phyloP scores from a whole-genome alignment of 352 stramenopile genomes.

The Paralagenidium karlingii region DNA sequence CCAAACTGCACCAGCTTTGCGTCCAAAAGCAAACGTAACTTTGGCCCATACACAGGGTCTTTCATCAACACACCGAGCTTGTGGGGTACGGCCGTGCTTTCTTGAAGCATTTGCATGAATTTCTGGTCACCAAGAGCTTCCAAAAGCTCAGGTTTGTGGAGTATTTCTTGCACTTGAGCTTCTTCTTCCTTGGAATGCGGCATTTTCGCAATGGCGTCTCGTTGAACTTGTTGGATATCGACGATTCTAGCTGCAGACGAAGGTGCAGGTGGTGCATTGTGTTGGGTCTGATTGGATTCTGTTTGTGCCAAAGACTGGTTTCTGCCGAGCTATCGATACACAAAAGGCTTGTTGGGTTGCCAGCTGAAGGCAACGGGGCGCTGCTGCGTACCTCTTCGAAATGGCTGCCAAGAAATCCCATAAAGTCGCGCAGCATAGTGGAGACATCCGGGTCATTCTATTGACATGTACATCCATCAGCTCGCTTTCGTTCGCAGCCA shows the following conservation, averaged over 20 bases:
- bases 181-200: conserved; percentile 41
- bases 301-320: background rate
- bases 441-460: conserved; percentile 41
- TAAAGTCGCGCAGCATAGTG: conserved; percentile 50
- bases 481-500: background rate
- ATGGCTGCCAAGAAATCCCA: conserved; percentile 54
- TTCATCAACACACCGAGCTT: conserved; percentile 21
- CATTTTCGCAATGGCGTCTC: conserved; percentile 45
- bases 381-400: conserved; percentile 49
- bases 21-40: conserved; percentile 39
- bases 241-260: conserved; percentile 22
- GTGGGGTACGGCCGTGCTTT: conserved; percentile 21
- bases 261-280: conserved; percentile 2
- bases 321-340: background rate
- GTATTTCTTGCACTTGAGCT: conserved; percentile 46
- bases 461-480: background rate
- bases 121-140: conserved; percentile 34
- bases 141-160: conserved; percentile 49
- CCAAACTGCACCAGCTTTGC: conserved; percentile 50
- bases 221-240: conserved; percentile 36
- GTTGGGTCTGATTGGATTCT: background rate
- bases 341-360: background rate
- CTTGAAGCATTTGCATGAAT: conserved; percentile 41
- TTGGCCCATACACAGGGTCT: conserved; percentile 28
- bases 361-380: background rate